Conservation (phyloP, 164 flowering plant species). For the Macadamia integrifolia region DNA sequence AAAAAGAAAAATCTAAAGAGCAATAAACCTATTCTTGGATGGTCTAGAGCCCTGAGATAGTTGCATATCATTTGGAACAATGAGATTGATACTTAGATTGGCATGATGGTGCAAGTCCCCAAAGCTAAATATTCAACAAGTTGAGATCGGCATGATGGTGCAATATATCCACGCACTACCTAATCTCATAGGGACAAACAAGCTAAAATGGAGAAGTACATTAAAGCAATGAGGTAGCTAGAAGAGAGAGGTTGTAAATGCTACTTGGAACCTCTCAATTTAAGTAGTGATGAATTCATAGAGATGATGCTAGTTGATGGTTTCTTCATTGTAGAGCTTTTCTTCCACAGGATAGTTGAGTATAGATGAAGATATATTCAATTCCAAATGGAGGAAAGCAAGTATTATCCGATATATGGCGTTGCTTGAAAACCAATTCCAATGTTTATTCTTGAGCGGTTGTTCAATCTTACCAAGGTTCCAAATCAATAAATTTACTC, state of each 20-base stretch:
- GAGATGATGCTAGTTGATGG: slow-evolving; percentile 62
- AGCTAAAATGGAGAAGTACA: slow-evolving; percentile 11
- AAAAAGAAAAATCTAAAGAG: too few relatives aligned
- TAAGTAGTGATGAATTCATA: slow-evolving; percentile 35
- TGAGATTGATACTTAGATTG: too few relatives aligned
- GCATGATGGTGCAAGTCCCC: too few relatives aligned
- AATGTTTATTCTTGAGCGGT: slow-evolving; percentile 29
- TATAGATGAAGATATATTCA: slow-evolving; percentile 16
- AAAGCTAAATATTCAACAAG: too few relatives aligned
- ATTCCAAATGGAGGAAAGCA: slow-evolving; percentile 36
- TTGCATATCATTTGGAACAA: too few relatives aligned
- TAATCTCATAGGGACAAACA: too few relatives aligned
- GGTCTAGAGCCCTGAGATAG: too few relatives aligned
- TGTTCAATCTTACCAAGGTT: background rate
- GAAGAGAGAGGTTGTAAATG: slow-evolving; percentile 40
- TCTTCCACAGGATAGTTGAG: slow-evolving; percentile 7
- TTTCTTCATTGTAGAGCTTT: slow-evolving; percentile 43
- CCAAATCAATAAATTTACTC: too few relatives aligned
- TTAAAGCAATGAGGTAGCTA: slow-evolving; percentile 17
- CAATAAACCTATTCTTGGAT: too few relatives aligned
- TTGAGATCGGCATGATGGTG: too few relatives aligned
- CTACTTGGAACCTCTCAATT: slow-evolving; percentile 33
- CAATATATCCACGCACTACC: too few relatives aligned
- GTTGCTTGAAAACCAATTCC: slow-evolving; percentile 61
- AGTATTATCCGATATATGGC: slow-evolving; percentile 44